These are phyloP conservation scores for Spathaspora hagerdaliae DNA, from an alignment of 805 yeast species.

Conservation along the genomic window DNA sequence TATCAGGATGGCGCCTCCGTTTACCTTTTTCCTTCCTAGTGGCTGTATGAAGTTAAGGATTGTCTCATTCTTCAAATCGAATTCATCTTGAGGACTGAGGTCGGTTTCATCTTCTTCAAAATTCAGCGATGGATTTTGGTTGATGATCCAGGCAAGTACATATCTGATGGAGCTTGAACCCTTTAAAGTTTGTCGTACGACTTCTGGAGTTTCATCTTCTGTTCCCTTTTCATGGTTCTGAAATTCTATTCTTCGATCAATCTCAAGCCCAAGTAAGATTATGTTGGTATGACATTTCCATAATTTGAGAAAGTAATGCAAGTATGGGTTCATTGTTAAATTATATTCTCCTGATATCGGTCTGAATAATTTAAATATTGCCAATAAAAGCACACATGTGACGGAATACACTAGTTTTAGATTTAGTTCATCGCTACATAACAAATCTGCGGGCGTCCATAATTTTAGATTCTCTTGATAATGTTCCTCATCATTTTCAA, in stretches of 20 bases:
- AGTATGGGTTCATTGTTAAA: slow-evolving; percentile 57
- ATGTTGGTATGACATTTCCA: slow-evolving; percentile 68
- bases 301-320: slow-evolving; percentile 49
- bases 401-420: slow-evolving; percentile 27
- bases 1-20: slow-evolving; percentile 55
- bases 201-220: slow-evolving; percentile 26
- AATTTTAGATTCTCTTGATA: slow-evolving; percentile 17
- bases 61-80: slow-evolving; percentile 59
- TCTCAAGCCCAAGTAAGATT: slow-evolving; percentile 55
- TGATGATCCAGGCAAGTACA: slow-evolving; percentile 57
- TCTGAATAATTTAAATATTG: slow-evolving; percentile 29
- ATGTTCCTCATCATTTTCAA: slow-evolving; percentile 34
- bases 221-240: slow-evolving; percentile 22
- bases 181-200: slow-evolving; percentile 37
- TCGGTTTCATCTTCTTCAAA: slow-evolving; percentile 8
- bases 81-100: slow-evolving; percentile 18
- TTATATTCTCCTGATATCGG: slow-evolving; percentile 27
- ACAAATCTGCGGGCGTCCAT: slow-evolving; percentile 24
- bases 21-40: slow-evolving; percentile 52
- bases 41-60: slow-evolving; percentile 62
- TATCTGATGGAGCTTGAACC: slow-evolving; percentile 65
- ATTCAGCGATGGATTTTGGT: slow-evolving; percentile 22
- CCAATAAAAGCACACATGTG: slow-evolving; percentile 28
- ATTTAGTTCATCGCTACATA: slow-evolving; percentile 15
- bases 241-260: slow-evolving; percentile 34